Evolutionary conservation across 768 basidiomycete genomes (phyloP).

Genomic region (Daedaleopsis nitida): DNA sequence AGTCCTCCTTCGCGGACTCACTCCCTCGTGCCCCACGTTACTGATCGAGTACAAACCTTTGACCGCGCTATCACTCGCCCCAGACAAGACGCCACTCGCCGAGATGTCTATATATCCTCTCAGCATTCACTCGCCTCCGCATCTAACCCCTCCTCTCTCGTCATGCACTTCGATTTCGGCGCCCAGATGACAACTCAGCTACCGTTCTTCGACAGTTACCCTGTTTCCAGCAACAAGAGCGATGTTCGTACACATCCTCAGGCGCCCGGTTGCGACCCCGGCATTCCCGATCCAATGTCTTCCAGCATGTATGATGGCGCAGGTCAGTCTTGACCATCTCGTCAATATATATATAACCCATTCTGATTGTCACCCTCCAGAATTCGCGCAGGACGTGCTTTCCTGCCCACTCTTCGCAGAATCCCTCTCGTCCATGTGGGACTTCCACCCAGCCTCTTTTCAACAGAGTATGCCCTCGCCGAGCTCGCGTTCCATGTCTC

Average conservation of each 20-base stretch:
- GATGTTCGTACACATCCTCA: not conserved
- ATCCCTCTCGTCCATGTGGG: not conserved
- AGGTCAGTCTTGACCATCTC: not conserved
- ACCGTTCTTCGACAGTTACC: not conserved
- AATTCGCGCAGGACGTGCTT: not conserved
- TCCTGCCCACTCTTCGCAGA: not conserved
- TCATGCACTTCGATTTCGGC: not conserved
- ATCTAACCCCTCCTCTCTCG: not conserved
- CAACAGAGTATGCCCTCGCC: constrained; percentile 11
- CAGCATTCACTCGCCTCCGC: not conserved
- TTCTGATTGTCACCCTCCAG: not conserved
- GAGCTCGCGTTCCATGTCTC: constrained; percentile 19
- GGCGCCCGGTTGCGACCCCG: constrained; percentile 2
- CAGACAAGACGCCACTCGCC: constrained; percentile 4
- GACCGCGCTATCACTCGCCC: constrained; percentile 2
- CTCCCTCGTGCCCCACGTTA: constrained; percentile 7
- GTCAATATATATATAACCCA: not conserved
- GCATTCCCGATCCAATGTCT: constrained; percentile 5
- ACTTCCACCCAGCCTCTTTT: not conserved
- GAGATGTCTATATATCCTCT: constrained; percentile 3
- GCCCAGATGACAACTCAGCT: not conserved
- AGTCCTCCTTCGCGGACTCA: constrained; percentile 7
- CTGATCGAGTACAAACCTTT: constrained; percentile 11
- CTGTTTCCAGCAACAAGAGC: not conserved
- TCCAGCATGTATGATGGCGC: not conserved